A percentile compares a stretch with the other conserved stretches of the same genome.
phyloP scores from a whole-genome alignment of 2,329 filamentous ascomycete genomes.

The Penicillium sp. region DNA sequence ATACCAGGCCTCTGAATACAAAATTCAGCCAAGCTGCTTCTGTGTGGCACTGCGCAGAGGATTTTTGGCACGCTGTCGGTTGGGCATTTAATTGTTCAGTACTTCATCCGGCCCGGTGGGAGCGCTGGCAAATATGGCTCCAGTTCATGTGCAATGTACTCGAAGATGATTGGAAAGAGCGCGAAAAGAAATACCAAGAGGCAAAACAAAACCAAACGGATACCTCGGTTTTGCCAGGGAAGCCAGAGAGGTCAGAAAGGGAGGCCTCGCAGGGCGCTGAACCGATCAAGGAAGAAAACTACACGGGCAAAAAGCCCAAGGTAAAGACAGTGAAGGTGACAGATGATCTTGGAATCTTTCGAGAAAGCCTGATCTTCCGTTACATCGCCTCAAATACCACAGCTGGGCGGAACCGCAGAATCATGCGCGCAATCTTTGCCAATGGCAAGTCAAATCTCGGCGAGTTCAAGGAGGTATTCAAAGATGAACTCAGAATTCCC shows the following conservation, averaged over 20 bases:
- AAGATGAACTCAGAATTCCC: conserved; percentile 41
- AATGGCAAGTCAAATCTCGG: conserved; percentile 36
- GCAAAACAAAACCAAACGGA: conserved; percentile 22
- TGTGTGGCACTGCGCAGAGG: conserved; percentile 71
- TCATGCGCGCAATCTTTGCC: conserved; percentile 47
- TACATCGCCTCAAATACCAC: conserved; percentile 36
- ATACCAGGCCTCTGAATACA: conserved; percentile 55
- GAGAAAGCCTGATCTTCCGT: conserved; percentile 42
- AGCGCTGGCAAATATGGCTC: conserved; percentile 76
- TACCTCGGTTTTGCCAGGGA: neutral
- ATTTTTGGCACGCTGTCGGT: conserved; percentile 85
- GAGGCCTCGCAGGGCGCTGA: conserved; percentile 2
- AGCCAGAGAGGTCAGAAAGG: conserved; percentile 20
- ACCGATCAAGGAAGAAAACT: neutral
- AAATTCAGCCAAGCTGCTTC: conserved; percentile 63
- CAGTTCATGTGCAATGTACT: conserved; percentile 60
- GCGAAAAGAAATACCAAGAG: conserved; percentile 20
- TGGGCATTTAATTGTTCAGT: conserved; percentile 93
- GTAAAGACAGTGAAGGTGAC: neutral
- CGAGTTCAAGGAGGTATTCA: conserved; percentile 47
- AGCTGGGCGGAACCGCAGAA: conserved; percentile 38
- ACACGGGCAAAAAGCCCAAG: conserved; percentile 2
- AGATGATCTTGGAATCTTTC: conserved; percentile 18
- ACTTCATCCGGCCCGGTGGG: conserved; percentile 70
- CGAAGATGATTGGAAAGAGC: conserved; percentile 43